These are phyloP conservation scores for Globisporangium nunn DNA, from an alignment of 352 stramenopile genomes.

Conservation along the genomic window DNA sequence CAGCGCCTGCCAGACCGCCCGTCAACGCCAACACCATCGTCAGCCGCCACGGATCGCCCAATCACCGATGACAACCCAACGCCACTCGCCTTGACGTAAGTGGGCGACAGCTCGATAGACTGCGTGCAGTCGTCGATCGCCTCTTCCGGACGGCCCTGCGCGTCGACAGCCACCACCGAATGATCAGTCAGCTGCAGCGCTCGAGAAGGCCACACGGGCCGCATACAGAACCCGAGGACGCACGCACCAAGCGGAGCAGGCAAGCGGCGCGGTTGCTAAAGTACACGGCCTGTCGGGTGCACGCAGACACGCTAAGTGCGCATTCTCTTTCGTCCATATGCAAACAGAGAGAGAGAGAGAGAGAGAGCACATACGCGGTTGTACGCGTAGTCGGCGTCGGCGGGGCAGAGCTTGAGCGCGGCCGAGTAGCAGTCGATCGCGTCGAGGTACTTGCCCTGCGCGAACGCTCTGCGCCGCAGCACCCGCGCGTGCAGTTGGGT, in stretches of 20 bases:
- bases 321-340: background rate
- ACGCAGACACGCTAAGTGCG: slow-evolving; percentile 1
- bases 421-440: slow-evolving; percentile 84
- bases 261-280: slow-evolving; percentile 83
- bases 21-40: too few relatives aligned
- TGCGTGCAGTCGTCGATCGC: slow-evolving; percentile 93
- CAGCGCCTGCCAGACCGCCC: slow-evolving; percentile 38
- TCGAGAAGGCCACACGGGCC: too few relatives aligned
- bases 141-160: slow-evolving; percentile 67
- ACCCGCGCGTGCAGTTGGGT: too few relatives aligned
- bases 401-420: slow-evolving; percentile 69
- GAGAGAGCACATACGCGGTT: slow-evolving; percentile 37
- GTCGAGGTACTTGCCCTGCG: slow-evolving; percentile 59
- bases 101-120: slow-evolving; percentile 91
- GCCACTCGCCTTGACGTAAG: slow-evolving; percentile 90
- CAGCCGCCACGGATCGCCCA: background rate
- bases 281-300: slow-evolving; percentile 56
- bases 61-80: too few relatives aligned
- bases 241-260: slow-evolving; percentile 47
- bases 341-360: background rate
- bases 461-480: slow-evolving; percentile 44
- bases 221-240: too few relatives aligned
- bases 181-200: background rate
- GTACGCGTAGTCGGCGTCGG: slow-evolving; percentile 73
- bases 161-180: background rate